Percentiles rank a stretch among this genome's conserved stretches.
Conservation (phyloP, 2,329 filamentous ascomycete genomes). For the Alternaria angustiovoidea region DNA sequence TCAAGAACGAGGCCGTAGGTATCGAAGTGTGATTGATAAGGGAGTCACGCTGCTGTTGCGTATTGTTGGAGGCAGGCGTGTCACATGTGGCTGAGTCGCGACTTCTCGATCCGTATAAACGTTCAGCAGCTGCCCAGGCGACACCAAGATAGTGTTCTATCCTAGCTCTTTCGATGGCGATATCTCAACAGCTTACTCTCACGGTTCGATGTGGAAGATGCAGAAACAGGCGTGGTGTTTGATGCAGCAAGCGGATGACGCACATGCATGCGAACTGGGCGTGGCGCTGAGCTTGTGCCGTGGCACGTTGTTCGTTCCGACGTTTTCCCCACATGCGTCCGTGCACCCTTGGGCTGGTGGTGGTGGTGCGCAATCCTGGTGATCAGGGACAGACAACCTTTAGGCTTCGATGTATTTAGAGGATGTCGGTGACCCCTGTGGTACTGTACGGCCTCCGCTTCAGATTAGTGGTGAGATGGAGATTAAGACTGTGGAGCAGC, state of each 20-base stretch:
- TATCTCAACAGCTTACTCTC: background rate
- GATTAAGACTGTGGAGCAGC: background rate
- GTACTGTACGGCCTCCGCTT: background rate
- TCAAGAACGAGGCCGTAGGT: background rate
- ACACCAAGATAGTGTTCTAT: background rate
- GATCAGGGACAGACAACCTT: conserved; percentile 16
- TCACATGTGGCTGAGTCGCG: conserved; percentile 21
- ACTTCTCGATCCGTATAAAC: background rate
- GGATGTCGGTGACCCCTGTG: background rate
- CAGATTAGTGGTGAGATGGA: background rate
- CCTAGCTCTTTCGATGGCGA: background rate
- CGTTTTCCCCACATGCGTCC: conserved; percentile 15
- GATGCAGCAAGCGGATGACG: conserved; percentile 15
- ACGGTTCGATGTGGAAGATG: background rate
- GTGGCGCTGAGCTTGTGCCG: conserved; percentile 15
- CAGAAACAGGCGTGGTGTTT: background rate
- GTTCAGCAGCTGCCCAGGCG: conserved; percentile 1
- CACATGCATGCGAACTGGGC: conserved; percentile 17
- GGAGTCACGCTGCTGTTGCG: conserved; percentile 1
- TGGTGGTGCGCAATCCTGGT: conserved; percentile 14
- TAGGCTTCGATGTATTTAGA: background rate
- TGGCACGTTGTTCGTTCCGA: conserved; percentile 15
- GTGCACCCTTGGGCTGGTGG: conserved; percentile 10
- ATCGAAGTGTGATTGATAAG: background rate
- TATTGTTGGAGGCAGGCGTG: conserved; percentile 2